phyloP scores from a whole-genome alignment of 495 filamentous ascomycete genomes.

The Durotheca rogersii region DNA sequence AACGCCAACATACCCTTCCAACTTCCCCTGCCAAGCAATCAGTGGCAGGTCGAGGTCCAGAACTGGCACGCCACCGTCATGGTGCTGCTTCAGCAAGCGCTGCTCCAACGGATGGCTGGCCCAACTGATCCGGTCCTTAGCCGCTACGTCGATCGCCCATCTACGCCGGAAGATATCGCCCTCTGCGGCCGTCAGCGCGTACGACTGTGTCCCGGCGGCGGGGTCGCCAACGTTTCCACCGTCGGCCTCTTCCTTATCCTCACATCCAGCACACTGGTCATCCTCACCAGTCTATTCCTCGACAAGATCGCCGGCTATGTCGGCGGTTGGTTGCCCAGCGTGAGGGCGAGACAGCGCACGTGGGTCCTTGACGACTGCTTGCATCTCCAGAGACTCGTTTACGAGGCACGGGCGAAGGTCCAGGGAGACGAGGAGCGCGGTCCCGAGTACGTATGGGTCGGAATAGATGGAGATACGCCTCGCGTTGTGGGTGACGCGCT shows the following conservation, averaged over 20 bases:
- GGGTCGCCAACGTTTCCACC: neutral
- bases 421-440: neutral
- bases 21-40: conserved; percentile 2
- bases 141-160: neutral
- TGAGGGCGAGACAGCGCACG: neutral
- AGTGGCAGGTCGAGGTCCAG: conserved; percentile 5
- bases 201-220: too few relatives aligned
- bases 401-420: neutral
- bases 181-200: neutral
- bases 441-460: neutral
- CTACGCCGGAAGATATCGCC: neutral
- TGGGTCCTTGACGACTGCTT: neutral
- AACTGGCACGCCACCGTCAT: neutral
- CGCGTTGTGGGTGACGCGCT: neutral
- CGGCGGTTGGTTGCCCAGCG: neutral
- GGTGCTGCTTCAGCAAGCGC: neutral
- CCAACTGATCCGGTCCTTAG: neutral
- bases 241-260: neutral
- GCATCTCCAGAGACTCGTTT: neutral
- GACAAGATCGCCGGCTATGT: neutral
- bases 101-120: neutral
- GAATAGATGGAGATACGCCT: neutral
- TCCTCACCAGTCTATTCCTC: neutral
- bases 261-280: neutral
- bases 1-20: neutral